Conservation (phyloP, 2,329 filamentous ascomycete genomes). For the Chrysoporthe austroafricana region DNA sequence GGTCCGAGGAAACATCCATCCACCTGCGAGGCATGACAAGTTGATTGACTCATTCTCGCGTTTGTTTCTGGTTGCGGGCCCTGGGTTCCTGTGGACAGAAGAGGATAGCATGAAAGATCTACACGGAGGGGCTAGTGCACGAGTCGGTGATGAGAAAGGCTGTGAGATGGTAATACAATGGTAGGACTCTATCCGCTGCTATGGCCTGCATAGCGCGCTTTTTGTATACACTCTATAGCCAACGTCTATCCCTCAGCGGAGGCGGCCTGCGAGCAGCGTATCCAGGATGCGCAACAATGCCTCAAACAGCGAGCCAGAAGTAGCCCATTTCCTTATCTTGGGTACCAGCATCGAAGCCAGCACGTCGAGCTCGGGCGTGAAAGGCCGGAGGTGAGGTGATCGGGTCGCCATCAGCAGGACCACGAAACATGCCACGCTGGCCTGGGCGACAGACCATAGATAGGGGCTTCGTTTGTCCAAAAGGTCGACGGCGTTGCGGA, state of each 20-base stretch:
- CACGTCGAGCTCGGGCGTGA: constrained; percentile 36
- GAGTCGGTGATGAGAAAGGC: too few relatives aligned
- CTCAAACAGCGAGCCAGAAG: constrained; percentile 40
- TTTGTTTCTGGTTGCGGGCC: background rate
- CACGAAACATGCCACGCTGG: constrained; percentile 40
- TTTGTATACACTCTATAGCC: too few relatives aligned
- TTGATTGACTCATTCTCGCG: background rate
- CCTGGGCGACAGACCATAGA: constrained; percentile 43
- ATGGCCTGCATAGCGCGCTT: background rate
- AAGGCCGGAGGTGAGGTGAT: constrained; percentile 35
- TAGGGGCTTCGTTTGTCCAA: constrained; percentile 43
- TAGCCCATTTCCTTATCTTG: constrained; percentile 40
- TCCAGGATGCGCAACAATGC: constrained; percentile 36
- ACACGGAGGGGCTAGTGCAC: background rate
- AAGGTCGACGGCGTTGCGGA: constrained; percentile 41
- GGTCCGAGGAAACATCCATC: too few relatives aligned
- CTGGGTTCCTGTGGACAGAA: background rate
- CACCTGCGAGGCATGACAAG: background rate
- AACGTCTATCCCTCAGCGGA: background rate
- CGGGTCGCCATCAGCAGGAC: constrained; percentile 40
- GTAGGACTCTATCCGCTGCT: background rate
- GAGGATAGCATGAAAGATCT: background rate
- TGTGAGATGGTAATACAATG: background rate
- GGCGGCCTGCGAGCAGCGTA: constrained; percentile 1
- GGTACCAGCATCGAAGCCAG: constrained; percentile 37